These are phyloP conservation scores for Monosporascus ibericus DNA, from an alignment of 2,329 filamentous ascomycete species.

Conservation along the genomic window DNA sequence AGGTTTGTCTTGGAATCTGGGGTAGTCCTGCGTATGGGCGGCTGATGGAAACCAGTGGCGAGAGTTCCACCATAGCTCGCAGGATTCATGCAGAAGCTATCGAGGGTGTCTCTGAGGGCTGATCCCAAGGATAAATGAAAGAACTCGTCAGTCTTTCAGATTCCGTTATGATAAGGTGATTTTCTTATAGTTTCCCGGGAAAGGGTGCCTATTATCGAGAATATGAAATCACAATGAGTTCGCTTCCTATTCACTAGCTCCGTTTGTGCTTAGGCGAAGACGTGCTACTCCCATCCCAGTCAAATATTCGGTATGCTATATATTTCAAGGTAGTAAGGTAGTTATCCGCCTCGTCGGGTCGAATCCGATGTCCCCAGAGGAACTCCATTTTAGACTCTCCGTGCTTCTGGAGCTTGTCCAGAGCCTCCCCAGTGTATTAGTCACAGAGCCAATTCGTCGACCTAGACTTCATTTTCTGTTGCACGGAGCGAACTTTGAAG, in stretches of 20 bases:
- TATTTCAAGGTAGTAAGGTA: too few species aligned
- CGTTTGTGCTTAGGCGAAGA: background rate
- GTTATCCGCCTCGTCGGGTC: too few species aligned
- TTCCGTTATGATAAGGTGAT: background rate
- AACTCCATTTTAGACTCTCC: too few species aligned
- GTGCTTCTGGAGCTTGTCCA: too few species aligned
- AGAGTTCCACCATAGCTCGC: background rate
- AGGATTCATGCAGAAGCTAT: background rate
- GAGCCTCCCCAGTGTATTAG: too few species aligned
- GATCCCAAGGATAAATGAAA: background rate
- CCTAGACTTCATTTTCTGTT: too few species aligned
- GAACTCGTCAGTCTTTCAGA: background rate
- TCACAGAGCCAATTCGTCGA: too few species aligned
- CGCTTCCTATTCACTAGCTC: background rate
- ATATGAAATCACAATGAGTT: background rate
- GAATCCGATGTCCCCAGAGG: too few species aligned
- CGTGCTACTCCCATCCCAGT: background rate
- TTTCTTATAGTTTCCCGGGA: background rate
- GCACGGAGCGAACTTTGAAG: background rate
- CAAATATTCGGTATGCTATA: too few species aligned
- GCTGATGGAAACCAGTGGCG: too few species aligned
- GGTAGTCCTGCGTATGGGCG: background rate
- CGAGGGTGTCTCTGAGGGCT: background rate
- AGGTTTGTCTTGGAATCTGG: background rate
- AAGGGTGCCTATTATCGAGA: background rate